Conservation (phyloP, 2,329 filamentous ascomycete genomes). For the Incumbomyces lentus region DNA sequence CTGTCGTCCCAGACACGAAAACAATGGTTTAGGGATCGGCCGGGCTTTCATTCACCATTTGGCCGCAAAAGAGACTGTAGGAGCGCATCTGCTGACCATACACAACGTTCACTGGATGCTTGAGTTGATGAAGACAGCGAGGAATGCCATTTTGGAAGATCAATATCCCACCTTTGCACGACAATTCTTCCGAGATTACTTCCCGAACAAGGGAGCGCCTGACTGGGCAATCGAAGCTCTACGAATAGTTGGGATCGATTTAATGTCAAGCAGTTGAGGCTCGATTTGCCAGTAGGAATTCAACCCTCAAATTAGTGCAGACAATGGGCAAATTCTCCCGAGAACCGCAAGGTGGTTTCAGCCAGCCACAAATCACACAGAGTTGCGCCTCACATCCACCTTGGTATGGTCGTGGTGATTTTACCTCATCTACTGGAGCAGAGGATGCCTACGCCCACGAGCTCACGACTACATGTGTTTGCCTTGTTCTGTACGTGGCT, state of each 20-base stretch:
- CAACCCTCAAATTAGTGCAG: too few species aligned
- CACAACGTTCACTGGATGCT: conserved; percentile 95
- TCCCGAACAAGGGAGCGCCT: conserved; percentile 60
- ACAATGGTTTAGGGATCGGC: conserved; percentile 67
- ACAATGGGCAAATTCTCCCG: too few species aligned
- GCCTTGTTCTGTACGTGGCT: too few species aligned
- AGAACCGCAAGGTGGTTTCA: too few species aligned
- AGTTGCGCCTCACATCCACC: too few species aligned
- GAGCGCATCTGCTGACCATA: conserved; percentile 68
- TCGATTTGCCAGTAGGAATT: too few species aligned
- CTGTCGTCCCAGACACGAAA: conserved; percentile 54
- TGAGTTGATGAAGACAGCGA: conserved; percentile 63
- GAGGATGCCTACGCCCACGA: too few species aligned
- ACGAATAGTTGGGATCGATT: conserved; percentile 64
- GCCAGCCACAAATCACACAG: too few species aligned
- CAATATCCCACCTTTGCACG: conserved; percentile 67
- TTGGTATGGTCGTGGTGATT: too few species aligned
- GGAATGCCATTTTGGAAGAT: conserved; percentile 72
- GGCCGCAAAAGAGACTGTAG: conserved; percentile 85
- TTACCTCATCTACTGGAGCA: too few species aligned
- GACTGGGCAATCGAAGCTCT: conserved; percentile 77
- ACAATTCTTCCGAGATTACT: conserved; percentile 66
- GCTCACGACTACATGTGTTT: too few species aligned
- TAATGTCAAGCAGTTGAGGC: not conserved
- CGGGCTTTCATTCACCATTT: conserved; percentile 86